Base-by-base conservation (phyloP, 2,329 filamentous ascomycete species). In the Apiospora koreana region DNA sequence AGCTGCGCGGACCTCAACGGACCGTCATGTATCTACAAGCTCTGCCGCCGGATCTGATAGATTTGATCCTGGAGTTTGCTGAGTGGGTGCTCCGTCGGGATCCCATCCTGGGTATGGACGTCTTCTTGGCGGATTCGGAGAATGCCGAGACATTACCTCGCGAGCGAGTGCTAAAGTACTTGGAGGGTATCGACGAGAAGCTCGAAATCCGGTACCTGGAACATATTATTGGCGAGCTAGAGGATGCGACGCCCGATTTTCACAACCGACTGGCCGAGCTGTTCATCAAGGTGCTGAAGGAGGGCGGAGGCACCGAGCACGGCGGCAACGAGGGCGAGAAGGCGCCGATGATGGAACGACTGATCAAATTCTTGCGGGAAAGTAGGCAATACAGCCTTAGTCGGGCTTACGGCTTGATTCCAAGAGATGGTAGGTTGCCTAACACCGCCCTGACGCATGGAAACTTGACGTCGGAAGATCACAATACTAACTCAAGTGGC, bases 21-120 rank as follows among this genome's bases (percentile, higher is more conserved):
- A 98, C 95, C 0, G 91, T 98, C 7, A 90, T 89, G 9, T 99
- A 99, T 79, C 84, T 99, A n/a, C 94, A 98, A 78, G 93, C 91
- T 74, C 84, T 99, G 7, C 92, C 95, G 0, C 92, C 95, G 0
- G 94, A 95, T 31, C 90, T 95, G 82, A 94, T 97, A 69, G 94
- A 97, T 75, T 86, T 98, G 35, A 94, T 98, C 23, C 86, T 99
- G 4, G 94, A 98, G 80, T 97, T 97, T 78, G 93, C 94, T 0
- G 91, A 92, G 74, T 99, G 96, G 96, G 93, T 94, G 0, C 81
- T 99, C 21, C 87, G 88, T 69, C 87, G 87, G 18, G 90, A 94
- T 72, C 89, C 94, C 0, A 86, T 90, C 1, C 83, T 94, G 48
- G 95, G 93, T 5, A 97, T 99, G 92, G 94, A 98, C 73, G 88